Evolutionary conservation across 202 grass and related monocot genomes (phyloP), one percentile per base, ranked within the genome.

Genomic region (Musa balbisiana): DNA sequence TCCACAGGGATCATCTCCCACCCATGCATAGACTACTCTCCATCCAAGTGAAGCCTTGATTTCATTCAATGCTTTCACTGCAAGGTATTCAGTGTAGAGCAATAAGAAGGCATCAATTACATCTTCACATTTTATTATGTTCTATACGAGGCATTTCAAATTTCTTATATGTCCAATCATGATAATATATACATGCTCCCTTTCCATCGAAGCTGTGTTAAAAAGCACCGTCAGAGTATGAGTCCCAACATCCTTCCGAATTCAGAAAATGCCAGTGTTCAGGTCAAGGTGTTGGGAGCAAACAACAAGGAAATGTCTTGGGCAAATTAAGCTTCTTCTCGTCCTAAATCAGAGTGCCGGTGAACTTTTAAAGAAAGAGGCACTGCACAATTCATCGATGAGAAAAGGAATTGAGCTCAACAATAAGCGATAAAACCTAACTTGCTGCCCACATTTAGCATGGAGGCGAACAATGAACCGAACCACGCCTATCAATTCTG

Each of bases 41-140:
- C 93, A 97, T 23, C 93, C 93, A 76, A 97, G 83, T 9, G 83
- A 93, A 49, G 93, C 84, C 72, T 97, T 97, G 78, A 97, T 91
- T 80, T 97, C 93, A 76, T 97, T 93, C 80, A 97, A 77, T 19
- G 93, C 93, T 91, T 97, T 97, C 79, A 97, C 93, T 97, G 85
- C 80, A 86, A 75, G 14, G 74, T 83, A 77, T 62, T 19, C 24
- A 53, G 56, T 29, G 62, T 26, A 65, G 51, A 20, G 10, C 49
- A 49, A 16, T 49, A 55, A 58, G 68, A 62, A 65, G 73, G 16
- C 13, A 56, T 78, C 17, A 77, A 79, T 75, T 33, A 67, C 0
- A 69, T 55, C 70, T 33, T 84, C 29, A 26, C 27, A 27, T 9
- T 2, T 12, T 62, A 11, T 14, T 24, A 62, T 49, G 27, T 68